These are phyloP conservation scores for Dendrobium nobile DNA, from an alignment of 106 monocot genomes.

Conservation along the genomic window DNA sequence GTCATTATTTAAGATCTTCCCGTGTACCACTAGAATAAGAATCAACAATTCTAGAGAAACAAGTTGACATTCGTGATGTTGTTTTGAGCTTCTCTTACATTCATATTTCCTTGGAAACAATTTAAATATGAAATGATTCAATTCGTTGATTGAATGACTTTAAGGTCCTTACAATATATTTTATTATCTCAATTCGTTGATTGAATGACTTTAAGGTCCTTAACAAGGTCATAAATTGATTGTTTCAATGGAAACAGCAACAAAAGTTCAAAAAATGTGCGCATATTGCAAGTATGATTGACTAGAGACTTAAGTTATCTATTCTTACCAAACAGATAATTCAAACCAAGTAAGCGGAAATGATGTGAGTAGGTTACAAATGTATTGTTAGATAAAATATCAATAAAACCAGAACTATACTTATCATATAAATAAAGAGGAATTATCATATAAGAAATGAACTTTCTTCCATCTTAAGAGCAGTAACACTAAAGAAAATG, in stretches of 20 bases:
- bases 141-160: constrained; percentile 3
- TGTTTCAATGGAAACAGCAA: background rate
- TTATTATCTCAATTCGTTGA: background rate
- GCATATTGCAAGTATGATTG: background rate
- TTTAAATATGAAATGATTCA: background rate
- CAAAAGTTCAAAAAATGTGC: background rate
- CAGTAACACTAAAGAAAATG: background rate
- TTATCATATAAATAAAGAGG: background rate
- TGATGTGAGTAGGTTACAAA: background rate
- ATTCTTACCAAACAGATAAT: no score
- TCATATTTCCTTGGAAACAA: background rate
- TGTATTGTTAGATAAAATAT: background rate
- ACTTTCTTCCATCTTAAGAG: background rate
- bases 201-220: background rate
- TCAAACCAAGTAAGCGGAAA: background rate
- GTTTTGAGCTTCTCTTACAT: background rate
- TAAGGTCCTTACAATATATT: background rate
- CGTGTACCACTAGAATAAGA: no score
- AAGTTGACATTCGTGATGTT: no score
- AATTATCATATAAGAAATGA: background rate
- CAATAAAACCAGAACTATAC: background rate
- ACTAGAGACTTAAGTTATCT: background rate
- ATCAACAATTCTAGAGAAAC: no score
- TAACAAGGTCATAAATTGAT: background rate
- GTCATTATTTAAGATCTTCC: no score